phyloP scores from a whole-genome alignment of 176 grass and related monocot genomes.

The Elymus sibiricus region DNA sequence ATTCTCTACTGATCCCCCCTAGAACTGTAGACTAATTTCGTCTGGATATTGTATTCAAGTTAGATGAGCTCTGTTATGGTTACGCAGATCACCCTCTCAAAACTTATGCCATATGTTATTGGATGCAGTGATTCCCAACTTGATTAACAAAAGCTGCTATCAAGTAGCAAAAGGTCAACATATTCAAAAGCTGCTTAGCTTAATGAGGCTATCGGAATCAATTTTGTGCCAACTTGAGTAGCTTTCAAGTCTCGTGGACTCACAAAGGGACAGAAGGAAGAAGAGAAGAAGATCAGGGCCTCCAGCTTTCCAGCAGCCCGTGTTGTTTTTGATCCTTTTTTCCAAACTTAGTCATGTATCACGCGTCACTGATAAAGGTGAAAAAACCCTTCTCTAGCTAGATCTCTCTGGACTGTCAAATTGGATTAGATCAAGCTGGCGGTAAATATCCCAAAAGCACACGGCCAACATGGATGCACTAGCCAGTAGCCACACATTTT shows the following conservation, averaged over 20 bases:
- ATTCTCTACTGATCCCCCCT: not conserved
- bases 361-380: not conserved
- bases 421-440: not conserved
- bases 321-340: not conserved
- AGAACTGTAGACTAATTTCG: not conserved
- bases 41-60: no score
- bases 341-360: not conserved
- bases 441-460: not conserved
- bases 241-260: slow-evolving; percentile 18
- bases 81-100: not conserved
- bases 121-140: not conserved
- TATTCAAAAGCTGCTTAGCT: not conserved
- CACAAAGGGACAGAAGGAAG: not conserved
- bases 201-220: not conserved
- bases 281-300: not conserved
- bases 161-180: not conserved
- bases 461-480: not conserved
- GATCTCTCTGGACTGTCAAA: not conserved
- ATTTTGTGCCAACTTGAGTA: slow-evolving; percentile 2
- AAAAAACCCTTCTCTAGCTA: not conserved
- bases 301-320: not conserved
- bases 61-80: no score
- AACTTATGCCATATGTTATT: not conserved
- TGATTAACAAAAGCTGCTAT: not conserved
- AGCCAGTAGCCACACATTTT: not conserved